phyloP scores from a whole-genome alignment of 495 filamentous ascomycete species.

The Parathielavia hyrcaniae region DNA sequence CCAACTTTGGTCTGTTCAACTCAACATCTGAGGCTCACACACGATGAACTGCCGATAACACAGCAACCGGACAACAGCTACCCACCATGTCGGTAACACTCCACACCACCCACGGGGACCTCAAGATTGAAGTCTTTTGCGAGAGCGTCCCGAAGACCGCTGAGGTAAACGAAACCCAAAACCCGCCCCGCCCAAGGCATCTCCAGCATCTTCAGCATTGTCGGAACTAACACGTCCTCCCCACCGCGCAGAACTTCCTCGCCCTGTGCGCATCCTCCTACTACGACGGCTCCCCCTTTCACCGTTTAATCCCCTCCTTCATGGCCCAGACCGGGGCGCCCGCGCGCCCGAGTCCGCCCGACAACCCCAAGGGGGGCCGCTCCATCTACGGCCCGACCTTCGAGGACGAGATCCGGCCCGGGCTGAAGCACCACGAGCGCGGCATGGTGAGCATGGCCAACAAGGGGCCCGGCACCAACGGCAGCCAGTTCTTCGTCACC shows the following conservation, averaged over 20 bases:
- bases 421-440: conserved; percentile 76
- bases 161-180: conserved; percentile 45
- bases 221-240: not conserved
- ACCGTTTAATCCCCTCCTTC: conserved; percentile 82
- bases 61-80: not conserved
- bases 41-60: conserved; percentile 1
- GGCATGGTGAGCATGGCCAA: conserved; percentile 95
- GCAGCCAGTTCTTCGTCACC: conserved; percentile 88
- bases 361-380: conserved; percentile 66
- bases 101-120: conserved; percentile 81
- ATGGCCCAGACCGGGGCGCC: conserved; percentile 89
- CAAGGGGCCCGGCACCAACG: conserved; percentile 77
- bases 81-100: conserved; percentile 60
- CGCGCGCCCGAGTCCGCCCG: conserved; percentile 50
- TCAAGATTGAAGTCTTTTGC: conserved; percentile 96
- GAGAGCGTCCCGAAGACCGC: conserved; percentile 87
- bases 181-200: too few species aligned
- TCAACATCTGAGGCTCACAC: not conserved
- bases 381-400: conserved; percentile 82
- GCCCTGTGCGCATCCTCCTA: conserved; percentile 85
- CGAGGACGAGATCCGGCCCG: conserved; percentile 87
- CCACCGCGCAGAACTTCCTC: conserved; percentile 82
- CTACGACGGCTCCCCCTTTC: conserved; percentile 85
- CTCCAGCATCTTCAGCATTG: conserved; percentile 40
- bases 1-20: not conserved